Conservation (phyloP, 768 basidiomycete genomes). For the Zangia roseola region DNA sequence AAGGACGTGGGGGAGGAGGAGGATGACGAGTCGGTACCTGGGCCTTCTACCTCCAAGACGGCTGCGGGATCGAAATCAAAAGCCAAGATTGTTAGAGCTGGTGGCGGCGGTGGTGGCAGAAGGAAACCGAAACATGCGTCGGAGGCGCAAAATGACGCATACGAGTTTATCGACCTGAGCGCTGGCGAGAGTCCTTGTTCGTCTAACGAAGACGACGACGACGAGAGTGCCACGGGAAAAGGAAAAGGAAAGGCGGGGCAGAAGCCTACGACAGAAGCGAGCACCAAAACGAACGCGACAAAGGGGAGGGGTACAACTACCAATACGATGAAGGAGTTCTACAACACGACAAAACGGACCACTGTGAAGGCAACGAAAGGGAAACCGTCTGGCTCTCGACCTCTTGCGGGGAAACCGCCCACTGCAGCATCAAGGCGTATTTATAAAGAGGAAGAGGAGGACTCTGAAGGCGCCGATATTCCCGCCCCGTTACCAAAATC, state of each 20-base stretch:
- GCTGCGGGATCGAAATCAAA: slow-evolving; percentile 5
- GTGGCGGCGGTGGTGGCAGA: slow-evolving; percentile 4
- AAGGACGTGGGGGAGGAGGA: neutral
- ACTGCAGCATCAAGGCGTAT: neutral
- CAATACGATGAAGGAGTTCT: slow-evolving; percentile 11
- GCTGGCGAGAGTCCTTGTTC: slow-evolving; percentile 22
- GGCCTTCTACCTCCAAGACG: slow-evolving; percentile 6
- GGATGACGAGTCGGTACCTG: neutral
- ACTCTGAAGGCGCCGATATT: neutral
- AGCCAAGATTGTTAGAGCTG: slow-evolving; percentile 4
- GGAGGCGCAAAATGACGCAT: slow-evolving; percentile 28
- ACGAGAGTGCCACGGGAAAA: slow-evolving; percentile 4
- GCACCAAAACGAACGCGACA: neutral
- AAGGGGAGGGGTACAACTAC: neutral
- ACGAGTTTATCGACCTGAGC: slow-evolving; percentile 26
- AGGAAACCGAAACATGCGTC: slow-evolving; percentile 22
- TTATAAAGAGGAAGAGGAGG: slow-evolving; percentile 10
- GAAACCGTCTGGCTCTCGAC: slow-evolving; percentile 1
- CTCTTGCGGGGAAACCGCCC: neutral
- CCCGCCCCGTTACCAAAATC: slow-evolving; percentile 12
- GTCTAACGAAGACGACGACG: slow-evolving; percentile 8
- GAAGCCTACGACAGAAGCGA: neutral
- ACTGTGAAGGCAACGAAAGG: neutral
- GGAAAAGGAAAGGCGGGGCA: slow-evolving; percentile 4
- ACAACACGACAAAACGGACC: slow-evolving; percentile 9